These are phyloP conservation scores for Nigrograna mackinnonii DNA, from an alignment of 2,329 filamentous ascomycete genomes.

Conservation along the genomic window DNA sequence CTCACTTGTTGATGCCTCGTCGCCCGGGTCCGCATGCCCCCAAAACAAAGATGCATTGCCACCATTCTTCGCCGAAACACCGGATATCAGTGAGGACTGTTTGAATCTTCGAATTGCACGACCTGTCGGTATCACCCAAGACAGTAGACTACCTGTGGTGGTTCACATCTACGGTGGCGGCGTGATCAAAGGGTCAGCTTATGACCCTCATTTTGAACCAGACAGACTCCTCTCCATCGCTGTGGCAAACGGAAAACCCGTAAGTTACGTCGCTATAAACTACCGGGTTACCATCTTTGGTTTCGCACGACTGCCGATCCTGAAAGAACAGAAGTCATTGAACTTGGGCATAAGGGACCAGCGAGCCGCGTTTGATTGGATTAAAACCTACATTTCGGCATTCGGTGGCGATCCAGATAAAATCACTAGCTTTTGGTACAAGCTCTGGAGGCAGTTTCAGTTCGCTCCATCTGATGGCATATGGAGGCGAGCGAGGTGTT, in stretches of 20 bases:
- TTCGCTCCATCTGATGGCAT: constrained; percentile 24
- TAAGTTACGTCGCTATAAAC: constrained; percentile 23
- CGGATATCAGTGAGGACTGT: constrained; percentile 13
- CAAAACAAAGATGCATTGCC: constrained; percentile 8
- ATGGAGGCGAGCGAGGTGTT: constrained; percentile 31
- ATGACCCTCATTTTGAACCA: constrained; percentile 32
- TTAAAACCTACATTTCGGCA: constrained; percentile 22
- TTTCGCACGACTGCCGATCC: constrained; percentile 16
- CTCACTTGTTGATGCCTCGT: constrained; percentile 6
- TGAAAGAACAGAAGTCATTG: constrained; percentile 26
- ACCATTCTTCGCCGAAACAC: constrained; percentile 11
- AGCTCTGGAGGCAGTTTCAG: constrained; percentile 28
- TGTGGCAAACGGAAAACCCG: constrained; percentile 39
- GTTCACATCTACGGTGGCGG: constrained; percentile 9
- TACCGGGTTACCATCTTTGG: constrained; percentile 35
- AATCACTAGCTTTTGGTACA: constrained; percentile 37
- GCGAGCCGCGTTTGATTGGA: constrained; percentile 31
- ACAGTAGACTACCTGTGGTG: constrained; percentile 7
- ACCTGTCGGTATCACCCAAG: constrained; percentile 1
- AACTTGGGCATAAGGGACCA: constrained; percentile 36
- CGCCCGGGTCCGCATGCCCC: constrained; percentile 10
- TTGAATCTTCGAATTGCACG: constrained; percentile 9
- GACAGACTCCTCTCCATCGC: constrained; percentile 48
- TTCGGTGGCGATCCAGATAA: constrained; percentile 32
- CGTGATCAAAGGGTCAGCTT: constrained; percentile 10